Base-by-base conservation (phyloP, 75 land plant genomes). In the Selaginella moellendorffii region DNA sequence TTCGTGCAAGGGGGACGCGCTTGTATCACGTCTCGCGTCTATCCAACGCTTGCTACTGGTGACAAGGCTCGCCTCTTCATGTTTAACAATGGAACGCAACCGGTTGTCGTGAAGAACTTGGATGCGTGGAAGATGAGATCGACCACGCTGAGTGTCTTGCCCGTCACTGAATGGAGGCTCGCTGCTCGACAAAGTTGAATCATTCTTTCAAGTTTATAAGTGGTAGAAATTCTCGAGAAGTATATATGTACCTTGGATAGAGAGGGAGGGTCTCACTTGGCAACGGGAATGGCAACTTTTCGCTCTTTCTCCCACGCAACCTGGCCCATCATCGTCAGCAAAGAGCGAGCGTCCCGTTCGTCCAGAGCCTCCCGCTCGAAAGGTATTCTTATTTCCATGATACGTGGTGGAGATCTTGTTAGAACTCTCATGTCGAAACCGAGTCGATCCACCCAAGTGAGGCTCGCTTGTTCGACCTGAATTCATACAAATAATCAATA, bases 231-330 rank as follows among this genome's bases (percentile, higher is more conserved):
- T n/a, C n/a, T n/a, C n/a, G n/a, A n/a, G n/a, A n/a, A n/a, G n/a
- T n/a, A n/a, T n/a, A n/a, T n/a, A n/a, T n/a, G n/a, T n/a, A n/a
- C n/a, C n/a, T n/a, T n/a, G n/a, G n/a, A n/a, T n/a, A n/a, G n/a
- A n/a, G n/a, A n/a, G n/a, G n/a, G n/a, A n/a, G n/a, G n/a, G n/a
- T n/a, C n/a, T n/a, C n/a, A n/a, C n/a, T 36, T 5, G 14, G 10
- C 14, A 36, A 36, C 46, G 14, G 46, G 46, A 36, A 36, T 36
- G 14, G 14, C 46, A 36, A 36, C 46, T 14, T 76, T 80, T 63
- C 87, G 87, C 64, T 93, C 98, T 1, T 80, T 69, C 62, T 93
- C 98, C 98, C 98, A 93, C 25, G 98, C 96, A 60, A 81, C 72
- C 67, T 93, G 98, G 25, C 90, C 83, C 98, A 93, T 81, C 54